These are phyloP conservation scores for Teunomyces stri DNA, from an alignment of 805 yeast genomes.

Conservation along the genomic window DNA sequence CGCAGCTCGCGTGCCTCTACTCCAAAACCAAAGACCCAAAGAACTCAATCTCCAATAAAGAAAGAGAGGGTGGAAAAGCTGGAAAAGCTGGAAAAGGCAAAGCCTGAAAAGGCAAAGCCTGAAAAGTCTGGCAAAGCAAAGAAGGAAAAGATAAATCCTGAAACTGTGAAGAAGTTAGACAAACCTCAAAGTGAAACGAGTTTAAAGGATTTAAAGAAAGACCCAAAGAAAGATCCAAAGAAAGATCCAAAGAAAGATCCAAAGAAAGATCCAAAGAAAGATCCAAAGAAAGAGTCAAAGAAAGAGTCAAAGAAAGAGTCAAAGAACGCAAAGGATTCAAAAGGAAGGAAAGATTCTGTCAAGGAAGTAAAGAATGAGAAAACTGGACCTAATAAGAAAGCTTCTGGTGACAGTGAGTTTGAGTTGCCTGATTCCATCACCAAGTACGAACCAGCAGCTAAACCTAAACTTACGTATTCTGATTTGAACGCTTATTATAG, in stretches of 20 bases:
- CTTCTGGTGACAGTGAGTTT: not conserved
- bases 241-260: not conserved
- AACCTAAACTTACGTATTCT: constrained; percentile 48
- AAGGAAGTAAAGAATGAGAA: not conserved
- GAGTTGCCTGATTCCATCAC: constrained; percentile 5
- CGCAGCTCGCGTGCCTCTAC: constrained; percentile 4
- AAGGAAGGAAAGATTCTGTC: not conserved
- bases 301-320: not conserved
- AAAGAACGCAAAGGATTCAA: not conserved
- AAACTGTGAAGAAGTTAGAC: not conserved
- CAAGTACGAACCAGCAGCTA: constrained; percentile 6
- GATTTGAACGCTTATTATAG: constrained; percentile 51
- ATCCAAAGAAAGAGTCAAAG: not conserved
- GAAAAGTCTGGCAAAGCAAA: not conserved
- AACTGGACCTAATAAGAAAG: not conserved
- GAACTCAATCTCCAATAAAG: not conserved
- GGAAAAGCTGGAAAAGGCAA: not conserved
- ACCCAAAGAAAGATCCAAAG: not conserved
- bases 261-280: not conserved
- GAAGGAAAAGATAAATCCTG: not conserved
- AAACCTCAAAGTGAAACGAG: not conserved
- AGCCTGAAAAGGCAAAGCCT: not conserved
- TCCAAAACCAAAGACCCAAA: constrained; percentile 3
- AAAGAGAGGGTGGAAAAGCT: not conserved
- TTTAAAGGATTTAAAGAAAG: not conserved